A percentile compares a stretch with the other conserved stretches of the same genome.
These are phyloP conservation scores for Carex pumila DNA, from an alignment of 176 grass and related monocot species.

Conservation along the genomic window DNA sequence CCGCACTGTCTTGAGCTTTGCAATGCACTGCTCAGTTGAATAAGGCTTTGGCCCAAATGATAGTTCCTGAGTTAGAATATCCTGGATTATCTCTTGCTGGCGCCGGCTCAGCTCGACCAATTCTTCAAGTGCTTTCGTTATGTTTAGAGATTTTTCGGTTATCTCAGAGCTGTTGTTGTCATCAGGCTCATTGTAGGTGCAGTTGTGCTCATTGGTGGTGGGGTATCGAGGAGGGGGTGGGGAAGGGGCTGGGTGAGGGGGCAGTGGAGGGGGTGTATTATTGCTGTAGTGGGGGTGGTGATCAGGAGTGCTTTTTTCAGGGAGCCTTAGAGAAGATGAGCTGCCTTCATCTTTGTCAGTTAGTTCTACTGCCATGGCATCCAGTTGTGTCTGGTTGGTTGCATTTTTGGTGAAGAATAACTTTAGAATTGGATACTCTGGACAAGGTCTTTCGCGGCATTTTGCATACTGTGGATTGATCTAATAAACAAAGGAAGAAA, in stretches of 20 bases:
- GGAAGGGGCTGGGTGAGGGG: neutral
- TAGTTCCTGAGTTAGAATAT: conserved; percentile 14
- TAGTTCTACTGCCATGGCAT: conserved; percentile 30
- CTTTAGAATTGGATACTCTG: conserved; percentile 28
- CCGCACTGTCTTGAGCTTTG: conserved; percentile 21
- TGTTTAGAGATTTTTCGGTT: neutral
- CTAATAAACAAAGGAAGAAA: conserved; percentile 16
- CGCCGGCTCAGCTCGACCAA: conserved; percentile 12
- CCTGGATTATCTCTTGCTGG: conserved; percentile 19
- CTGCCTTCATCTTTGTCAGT: conserved; percentile 20
- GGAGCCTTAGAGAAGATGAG: conserved; percentile 13
- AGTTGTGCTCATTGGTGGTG: neutral
- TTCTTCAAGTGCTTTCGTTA: conserved; percentile 30
- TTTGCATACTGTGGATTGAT: conserved; percentile 32
- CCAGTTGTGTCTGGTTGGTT: conserved; percentile 15
- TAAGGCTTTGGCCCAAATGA: neutral
- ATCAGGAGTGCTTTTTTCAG: conserved; percentile 20
- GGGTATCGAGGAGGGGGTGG: neutral
- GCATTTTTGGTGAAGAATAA: conserved; percentile 21
- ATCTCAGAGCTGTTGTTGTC: conserved; percentile 15
- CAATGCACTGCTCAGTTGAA: conserved; percentile 27
- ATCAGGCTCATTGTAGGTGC: conserved; percentile 1
- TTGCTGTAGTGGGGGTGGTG: conserved; percentile 11
- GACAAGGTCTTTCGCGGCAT: conserved; percentile 21
- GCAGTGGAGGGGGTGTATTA: neutral